A percentile compares a stretch with the other conserved stretches of the same genome.
phyloP scores from a whole-genome alignment of 2,329 filamentous ascomycete species.

The Trichoderma koningii region DNA sequence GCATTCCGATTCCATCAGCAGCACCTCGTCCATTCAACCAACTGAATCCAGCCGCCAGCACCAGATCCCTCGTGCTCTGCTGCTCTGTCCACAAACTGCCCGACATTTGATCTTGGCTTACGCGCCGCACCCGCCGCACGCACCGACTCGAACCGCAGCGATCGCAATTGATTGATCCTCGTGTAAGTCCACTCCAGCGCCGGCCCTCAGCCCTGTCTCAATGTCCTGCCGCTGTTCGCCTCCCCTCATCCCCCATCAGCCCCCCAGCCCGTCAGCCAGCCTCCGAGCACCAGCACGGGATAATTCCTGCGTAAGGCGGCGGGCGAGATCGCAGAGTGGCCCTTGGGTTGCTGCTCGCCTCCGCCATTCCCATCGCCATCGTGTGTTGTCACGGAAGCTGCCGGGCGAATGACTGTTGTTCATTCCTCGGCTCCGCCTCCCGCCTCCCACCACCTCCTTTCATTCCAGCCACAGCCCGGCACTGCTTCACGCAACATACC shows the following conservation, averaged over 20 bases:
- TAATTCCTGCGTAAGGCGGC: conserved; percentile 16
- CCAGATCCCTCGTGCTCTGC: background rate
- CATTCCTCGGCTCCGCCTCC: conserved; percentile 29
- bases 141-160: background rate
- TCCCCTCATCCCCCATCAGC: background rate
- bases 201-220: background rate
- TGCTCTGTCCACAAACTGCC: conserved; percentile 18
- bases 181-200: conserved; percentile 14
- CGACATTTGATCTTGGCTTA: conserved; percentile 4
- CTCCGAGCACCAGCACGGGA: background rate
- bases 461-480: conserved; percentile 33
- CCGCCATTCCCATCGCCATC: conserved; percentile 23
- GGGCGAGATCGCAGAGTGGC: conserved; percentile 20
- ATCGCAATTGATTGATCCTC: background rate
- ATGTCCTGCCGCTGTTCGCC: background rate
- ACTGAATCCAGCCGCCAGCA: conserved; percentile 6
- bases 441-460: conserved; percentile 27
- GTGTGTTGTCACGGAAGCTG: conserved; percentile 27
- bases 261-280: background rate
- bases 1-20: conserved; percentile 23
- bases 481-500: conserved; percentile 31
- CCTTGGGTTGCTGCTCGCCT: conserved; percentile 23
- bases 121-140: background rate
- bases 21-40: background rate
- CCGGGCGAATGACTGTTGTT: conserved; percentile 24